These are phyloP conservation scores for Suillus americanus DNA, from an alignment of 768 basidiomycete species.

Conservation along the genomic window DNA sequence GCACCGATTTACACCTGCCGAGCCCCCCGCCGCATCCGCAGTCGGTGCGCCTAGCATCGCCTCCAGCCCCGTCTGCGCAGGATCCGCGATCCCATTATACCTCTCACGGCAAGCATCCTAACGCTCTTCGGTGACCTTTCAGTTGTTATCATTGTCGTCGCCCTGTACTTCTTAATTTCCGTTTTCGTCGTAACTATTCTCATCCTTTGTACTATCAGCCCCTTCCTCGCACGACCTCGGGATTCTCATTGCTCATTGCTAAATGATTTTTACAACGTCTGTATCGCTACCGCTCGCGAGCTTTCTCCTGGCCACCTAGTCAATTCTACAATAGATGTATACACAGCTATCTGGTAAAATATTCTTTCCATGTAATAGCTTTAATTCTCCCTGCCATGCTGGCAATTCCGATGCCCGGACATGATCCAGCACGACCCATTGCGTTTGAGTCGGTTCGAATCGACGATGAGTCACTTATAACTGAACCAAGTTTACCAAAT, in stretches of 20 bases:
- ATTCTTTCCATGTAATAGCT: constrained; percentile 33
- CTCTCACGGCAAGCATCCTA: constrained; percentile 47
- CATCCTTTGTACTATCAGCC: constrained; percentile 20
- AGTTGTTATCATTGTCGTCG: constrained; percentile 12
- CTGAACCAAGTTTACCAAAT: constrained; percentile 25
- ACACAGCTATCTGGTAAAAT: constrained; percentile 15
- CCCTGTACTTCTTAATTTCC: constrained; percentile 14
- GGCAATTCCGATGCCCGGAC: constrained; percentile 1
- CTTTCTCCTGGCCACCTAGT: constrained; percentile 21
- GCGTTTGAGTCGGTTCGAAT: constrained; percentile 7
- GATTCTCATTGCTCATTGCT: constrained; percentile 27
- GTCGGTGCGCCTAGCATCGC: constrained; percentile 43
- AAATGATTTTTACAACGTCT: constrained; percentile 26
- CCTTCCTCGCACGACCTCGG: constrained; percentile 25
- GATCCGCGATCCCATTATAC: constrained; percentile 38
- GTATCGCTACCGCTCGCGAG: constrained; percentile 34
- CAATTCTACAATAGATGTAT: constrained; percentile 34
- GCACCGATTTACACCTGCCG: constrained; percentile 50
- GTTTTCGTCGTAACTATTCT: constrained; percentile 15
- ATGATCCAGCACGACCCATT: background rate
- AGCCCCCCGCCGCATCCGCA: constrained; percentile 42
- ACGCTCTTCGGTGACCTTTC: constrained; percentile 43
- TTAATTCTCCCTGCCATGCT: background rate
- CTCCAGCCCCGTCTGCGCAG: constrained; percentile 38
- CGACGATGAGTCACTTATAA: constrained; percentile 4